Evolutionary conservation across 192 early-diverging fungal species (phyloP).

Genomic region (Phlyctochytrium bullatum): DNA sequence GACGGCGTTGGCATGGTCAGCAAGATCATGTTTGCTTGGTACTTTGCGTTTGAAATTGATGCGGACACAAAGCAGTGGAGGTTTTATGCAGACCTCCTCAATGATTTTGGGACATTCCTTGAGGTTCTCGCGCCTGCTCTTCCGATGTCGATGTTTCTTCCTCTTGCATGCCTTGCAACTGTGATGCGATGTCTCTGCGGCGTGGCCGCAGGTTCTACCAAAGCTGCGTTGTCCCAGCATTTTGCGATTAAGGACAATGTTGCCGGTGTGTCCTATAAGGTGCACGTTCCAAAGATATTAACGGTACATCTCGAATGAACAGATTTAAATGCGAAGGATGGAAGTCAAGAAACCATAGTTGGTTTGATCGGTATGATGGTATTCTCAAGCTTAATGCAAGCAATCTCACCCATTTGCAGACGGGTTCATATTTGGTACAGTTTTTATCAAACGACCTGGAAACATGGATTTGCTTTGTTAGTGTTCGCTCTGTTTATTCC

Average conservation of each 20-base stretch:
- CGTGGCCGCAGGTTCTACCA: slow-evolving; percentile 38
- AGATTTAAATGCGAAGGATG: slow-evolving; percentile 48
- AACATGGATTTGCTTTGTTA: slow-evolving; percentile 19
- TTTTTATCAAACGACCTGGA: slow-evolving; percentile 1
- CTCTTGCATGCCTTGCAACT: slow-evolving; percentile 26
- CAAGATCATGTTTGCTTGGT: slow-evolving; percentile 41
- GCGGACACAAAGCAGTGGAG: slow-evolving; percentile 38
- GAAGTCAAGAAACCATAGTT: slow-evolving; percentile 47
- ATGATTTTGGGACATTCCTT: slow-evolving; percentile 35
- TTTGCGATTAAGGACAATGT: slow-evolving; percentile 40
- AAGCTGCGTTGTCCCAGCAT: slow-evolving; percentile 39
- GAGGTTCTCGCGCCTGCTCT: slow-evolving; percentile 19
- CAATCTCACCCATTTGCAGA: neutral
- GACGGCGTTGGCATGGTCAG: slow-evolving; percentile 44
- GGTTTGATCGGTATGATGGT: slow-evolving; percentile 35
- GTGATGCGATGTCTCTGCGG: slow-evolving; percentile 31
- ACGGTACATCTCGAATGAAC: no score
- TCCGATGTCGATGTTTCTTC: slow-evolving; percentile 19
- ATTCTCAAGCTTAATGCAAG: slow-evolving; percentile 5
- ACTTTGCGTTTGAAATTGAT: slow-evolving; percentile 29
- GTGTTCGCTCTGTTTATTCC: neutral
- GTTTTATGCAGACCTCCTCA: slow-evolving; percentile 45
- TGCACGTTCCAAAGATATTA: no score
- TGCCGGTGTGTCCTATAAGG: slow-evolving; percentile 5
- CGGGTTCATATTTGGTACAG: slow-evolving; percentile 10